These are phyloP conservation scores for Nannochloris sp. DNA, from an alignment of 139 green algal genomes.

Conservation along the genomic window DNA sequence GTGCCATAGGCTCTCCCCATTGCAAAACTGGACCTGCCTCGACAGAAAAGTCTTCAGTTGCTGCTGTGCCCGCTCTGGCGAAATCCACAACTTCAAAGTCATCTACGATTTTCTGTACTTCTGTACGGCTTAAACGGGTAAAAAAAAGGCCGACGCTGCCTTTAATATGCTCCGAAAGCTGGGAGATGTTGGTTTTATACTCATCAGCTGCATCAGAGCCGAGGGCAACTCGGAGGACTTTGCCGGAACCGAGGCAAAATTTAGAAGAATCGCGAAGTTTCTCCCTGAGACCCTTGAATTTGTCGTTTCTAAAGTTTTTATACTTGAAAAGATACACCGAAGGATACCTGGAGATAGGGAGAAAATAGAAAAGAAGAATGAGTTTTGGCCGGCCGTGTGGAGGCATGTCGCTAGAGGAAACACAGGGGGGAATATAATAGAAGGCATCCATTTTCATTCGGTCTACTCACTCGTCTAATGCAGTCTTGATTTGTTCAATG, in stretches of 20 bases:
- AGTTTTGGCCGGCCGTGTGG: neutral
- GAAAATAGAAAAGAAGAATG: neutral
- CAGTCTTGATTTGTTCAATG: constrained; percentile 59
- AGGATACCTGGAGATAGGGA: constrained; percentile 59
- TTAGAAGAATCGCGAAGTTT: constrained; percentile 63
- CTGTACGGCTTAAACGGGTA: constrained; percentile 66
- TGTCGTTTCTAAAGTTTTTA: constrained; percentile 89
- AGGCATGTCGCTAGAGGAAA: neutral
- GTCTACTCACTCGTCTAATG: constrained; percentile 64
- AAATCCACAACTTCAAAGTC: constrained; percentile 67
- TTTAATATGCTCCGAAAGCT: constrained; percentile 53
- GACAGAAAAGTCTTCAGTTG: constrained; percentile 65
- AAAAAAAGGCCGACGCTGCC: constrained; percentile 84
- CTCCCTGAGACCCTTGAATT: constrained; percentile 87
- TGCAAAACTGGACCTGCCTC: constrained; percentile 67
- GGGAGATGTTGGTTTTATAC: constrained; percentile 49
- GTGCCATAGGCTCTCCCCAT: constrained; percentile 62
- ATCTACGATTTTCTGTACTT: constrained; percentile 50
- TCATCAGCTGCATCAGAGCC: constrained; percentile 69
- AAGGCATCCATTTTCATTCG: too few species aligned
- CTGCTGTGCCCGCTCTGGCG: constrained; percentile 68
- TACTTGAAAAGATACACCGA: constrained; percentile 80
- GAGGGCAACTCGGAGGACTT: constrained; percentile 86
- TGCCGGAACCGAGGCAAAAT: constrained; percentile 86
- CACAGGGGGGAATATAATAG: neutral